phyloP scores from a whole-genome alignment of 768 basidiomycete species.

The Psilocybe tampanensis region DNA sequence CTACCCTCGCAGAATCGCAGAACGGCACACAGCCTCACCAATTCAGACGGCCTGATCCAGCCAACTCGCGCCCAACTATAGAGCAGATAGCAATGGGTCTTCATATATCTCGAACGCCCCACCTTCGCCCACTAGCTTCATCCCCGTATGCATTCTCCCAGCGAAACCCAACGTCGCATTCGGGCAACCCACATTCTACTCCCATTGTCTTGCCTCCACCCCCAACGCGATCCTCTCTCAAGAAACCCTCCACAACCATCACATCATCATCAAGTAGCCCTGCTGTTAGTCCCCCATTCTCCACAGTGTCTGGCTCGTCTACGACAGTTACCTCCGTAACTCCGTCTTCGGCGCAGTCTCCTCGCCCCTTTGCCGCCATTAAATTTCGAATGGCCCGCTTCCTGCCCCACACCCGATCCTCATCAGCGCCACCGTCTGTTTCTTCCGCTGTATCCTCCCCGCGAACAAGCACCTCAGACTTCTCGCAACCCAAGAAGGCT shows the following conservation, averaged over 20 bases:
- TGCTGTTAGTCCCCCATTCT: constrained; percentile 32
- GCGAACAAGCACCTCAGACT: constrained; percentile 36
- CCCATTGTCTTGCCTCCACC: constrained; percentile 49
- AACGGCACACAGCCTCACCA: constrained; percentile 22
- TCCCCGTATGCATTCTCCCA: constrained; percentile 34
- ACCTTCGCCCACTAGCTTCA: constrained; percentile 49
- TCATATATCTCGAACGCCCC: constrained; percentile 76
- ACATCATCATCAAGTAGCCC: constrained; percentile 41
- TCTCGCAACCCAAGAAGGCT: constrained; percentile 51
- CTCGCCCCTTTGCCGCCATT: constrained; percentile 36
- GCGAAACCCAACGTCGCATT: constrained; percentile 30
- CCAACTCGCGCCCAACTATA: constrained; percentile 57
- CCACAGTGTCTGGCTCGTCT: constrained; percentile 48
- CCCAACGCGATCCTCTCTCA: constrained; percentile 66
- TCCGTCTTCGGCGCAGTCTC: constrained; percentile 28
- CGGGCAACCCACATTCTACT: constrained; percentile 24
- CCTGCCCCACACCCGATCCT: constrained; percentile 43
- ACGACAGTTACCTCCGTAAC: constrained; percentile 49
- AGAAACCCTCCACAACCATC: constrained; percentile 46
- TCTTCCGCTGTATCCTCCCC: constrained; percentile 39
- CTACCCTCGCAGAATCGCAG: constrained; percentile 28
- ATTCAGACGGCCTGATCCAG: constrained; percentile 33
- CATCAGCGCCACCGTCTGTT: constrained; percentile 39
- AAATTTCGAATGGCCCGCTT: constrained; percentile 57
- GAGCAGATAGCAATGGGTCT: constrained; percentile 84